Conservation (phyloP, 1,139 yeast species). For the Pichia sp. region DNA sequence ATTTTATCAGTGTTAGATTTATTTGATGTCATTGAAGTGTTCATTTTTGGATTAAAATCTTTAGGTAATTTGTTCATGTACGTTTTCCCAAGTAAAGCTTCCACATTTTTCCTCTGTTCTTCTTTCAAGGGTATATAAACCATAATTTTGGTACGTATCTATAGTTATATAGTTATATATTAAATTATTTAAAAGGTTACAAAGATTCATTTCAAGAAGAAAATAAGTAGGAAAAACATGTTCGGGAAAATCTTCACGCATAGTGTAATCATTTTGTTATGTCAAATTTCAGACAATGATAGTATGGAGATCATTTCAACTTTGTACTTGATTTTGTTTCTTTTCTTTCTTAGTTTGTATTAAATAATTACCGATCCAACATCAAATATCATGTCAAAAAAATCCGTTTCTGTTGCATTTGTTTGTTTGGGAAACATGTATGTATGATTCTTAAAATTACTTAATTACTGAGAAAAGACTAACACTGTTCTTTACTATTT, state of each 20-base stretch:
- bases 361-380: background rate
- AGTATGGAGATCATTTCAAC: too few relatives aligned
- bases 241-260: too few relatives aligned
- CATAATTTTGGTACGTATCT: too few relatives aligned
- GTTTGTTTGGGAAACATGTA: constrained; percentile 90
- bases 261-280: too few relatives aligned
- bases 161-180: too few relatives aligned
- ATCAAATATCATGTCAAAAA: too few relatives aligned
- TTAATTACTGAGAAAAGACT: background rate
- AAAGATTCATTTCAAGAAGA: too few relatives aligned
- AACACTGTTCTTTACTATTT: too few relatives aligned
- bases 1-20: constrained; percentile 4
- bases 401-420: constrained; percentile 52
- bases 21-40: background rate
- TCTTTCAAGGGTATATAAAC: constrained; percentile 38
- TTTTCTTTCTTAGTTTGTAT: background rate
- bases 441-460: constrained; percentile 27
- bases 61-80: constrained; percentile 34
- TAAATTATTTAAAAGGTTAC: too few relatives aligned
- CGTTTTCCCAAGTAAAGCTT: constrained; percentile 77
- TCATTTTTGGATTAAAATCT: constrained; percentile 15
- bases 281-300: too few relatives aligned
- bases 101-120: constrained; percentile 71
- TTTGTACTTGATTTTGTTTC: background rate
- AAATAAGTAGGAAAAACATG: too few relatives aligned